Base-by-base conservation (phyloP, 208 protist species). In the Perkinsela sp. region DNA sequence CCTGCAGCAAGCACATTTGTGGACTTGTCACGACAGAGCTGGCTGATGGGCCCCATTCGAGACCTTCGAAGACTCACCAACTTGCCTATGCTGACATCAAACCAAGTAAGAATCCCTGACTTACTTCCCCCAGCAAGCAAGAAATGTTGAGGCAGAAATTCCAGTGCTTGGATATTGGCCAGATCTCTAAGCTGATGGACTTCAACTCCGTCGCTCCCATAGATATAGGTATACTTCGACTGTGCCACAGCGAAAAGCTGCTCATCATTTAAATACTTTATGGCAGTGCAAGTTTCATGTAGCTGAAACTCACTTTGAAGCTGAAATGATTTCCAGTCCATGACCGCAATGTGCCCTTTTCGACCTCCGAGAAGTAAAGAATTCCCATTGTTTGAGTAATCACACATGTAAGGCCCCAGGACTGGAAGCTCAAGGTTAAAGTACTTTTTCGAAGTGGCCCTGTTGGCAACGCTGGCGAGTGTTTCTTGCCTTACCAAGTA, bases 181-280 rank as follows among this genome's bases (percentile, higher is more conserved):
- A 97, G 90, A 69, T 93, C 85, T n/a, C 84, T 80, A 30, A 99
- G 78, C 57, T 90, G 76, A 75, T 98, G 95, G 72, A 98, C 82
- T 78, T 99, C 95, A 13, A 88, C 79, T 30, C 96, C 96, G 30
- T 92, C 81, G 67, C 91, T 88, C 70, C 96, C 95, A 82, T 99
- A 99, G 77, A 99, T 95, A 81, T 96, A 98, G 15, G 95, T 85
- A 74, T 96, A 95, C 77, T 96, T 96, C 72, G 96, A 96, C 86
- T 99, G 96, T 29, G 95, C 96, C 15, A 96, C 88, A 1, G 95
- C 96, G 67, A 94, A 90, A 86, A 98, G 93, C 40, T 88, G 92
- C 74, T 97, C 89, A 71, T 98, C 94, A 68, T 97, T 87, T 30
- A 98, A 82, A 70, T 95, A 97, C 65, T 83, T 79, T 30, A 93